phyloP scores from a whole-genome alignment of 495 filamentous ascomycete genomes.

The Aspergillus homomorphus region DNA sequence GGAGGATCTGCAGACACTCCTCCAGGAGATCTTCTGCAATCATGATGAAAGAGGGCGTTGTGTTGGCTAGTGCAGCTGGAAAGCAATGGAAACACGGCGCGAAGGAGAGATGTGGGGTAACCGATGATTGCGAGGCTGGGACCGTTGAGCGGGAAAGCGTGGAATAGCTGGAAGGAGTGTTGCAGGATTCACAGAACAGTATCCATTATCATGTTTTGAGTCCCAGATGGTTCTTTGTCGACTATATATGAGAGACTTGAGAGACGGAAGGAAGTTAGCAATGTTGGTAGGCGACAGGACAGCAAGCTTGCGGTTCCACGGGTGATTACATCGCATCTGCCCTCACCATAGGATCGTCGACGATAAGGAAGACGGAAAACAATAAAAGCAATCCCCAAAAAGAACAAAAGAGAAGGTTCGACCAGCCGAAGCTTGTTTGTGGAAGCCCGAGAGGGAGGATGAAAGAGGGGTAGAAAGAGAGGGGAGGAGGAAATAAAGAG shows the following conservation, averaged over 20 bases:
- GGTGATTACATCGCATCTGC: conserved; percentile 39
- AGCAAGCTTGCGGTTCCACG: conserved; percentile 21
- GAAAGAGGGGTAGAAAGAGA: conserved; percentile 17
- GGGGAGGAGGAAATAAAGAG: background rate
- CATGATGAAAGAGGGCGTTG: conserved; percentile 50
- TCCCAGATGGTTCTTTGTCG: background rate
- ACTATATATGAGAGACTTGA: conserved; percentile 3
- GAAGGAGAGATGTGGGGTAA: conserved; percentile 18
- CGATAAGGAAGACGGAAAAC: background rate
- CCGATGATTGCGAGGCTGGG: background rate
- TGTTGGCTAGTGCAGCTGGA: conserved; percentile 1
- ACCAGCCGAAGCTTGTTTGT: conserved; percentile 7
- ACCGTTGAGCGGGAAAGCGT: conserved; percentile 2
- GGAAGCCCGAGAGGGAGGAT: background rate
- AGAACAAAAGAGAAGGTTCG: conserved; percentile 3
- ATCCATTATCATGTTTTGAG: conserved; percentile 12
- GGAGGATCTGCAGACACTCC: conserved; percentile 81
- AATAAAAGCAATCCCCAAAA: background rate
- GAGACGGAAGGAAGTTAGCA: conserved; percentile 6
- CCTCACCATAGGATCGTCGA: conserved; percentile 18
- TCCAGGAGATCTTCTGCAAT: conserved; percentile 90
- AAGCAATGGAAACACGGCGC: conserved; percentile 13
- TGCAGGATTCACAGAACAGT: conserved; percentile 7
- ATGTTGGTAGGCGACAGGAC: conserved; percentile 20
- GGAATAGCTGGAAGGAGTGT: background rate